Percentiles rank a stretch among this genome's conserved stretches.
phyloP scores from a whole-genome alignment of 306 rosid species.

The Abrus precatorius region DNA sequence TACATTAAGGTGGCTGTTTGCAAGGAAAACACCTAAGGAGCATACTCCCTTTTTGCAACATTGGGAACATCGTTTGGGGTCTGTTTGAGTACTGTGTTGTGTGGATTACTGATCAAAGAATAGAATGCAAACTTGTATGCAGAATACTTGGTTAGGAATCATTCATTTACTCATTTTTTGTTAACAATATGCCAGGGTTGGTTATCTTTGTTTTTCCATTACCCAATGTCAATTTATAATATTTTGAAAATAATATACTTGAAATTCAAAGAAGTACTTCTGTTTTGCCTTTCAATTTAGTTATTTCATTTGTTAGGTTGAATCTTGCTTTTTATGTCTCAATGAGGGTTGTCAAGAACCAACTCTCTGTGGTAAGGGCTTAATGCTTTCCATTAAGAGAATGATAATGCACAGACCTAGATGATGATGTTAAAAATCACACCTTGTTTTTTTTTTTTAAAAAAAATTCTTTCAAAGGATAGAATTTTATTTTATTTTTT shows the following conservation, averaged over 20 bases:
- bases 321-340: not conserved
- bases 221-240: constrained; percentile 16
- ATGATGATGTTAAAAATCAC: too few species aligned
- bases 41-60: constrained; percentile 36
- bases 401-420: not conserved
- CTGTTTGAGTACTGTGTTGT: constrained; percentile 23
- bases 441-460: too few species aligned
- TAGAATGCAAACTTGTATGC: not conserved
- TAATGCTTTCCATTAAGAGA: not conserved
- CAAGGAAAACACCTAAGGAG: constrained; percentile 4
- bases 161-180: constrained; percentile 13
- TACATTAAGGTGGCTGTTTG: constrained; percentile 28
- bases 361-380: not conserved
- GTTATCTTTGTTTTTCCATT: constrained; percentile 31
- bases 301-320: constrained; percentile 15
- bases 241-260: constrained; percentile 17
- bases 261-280: constrained; percentile 17
- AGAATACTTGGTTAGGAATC: constrained; percentile 19
- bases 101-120: not conserved
- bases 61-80: not conserved
- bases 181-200: not conserved
- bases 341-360: not conserved
- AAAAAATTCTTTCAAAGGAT: too few species aligned
- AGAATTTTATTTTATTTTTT: too few species aligned
- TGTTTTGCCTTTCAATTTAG: constrained; percentile 1